Conservation (phyloP, 192 early-diverging fungal genomes). For the Phlyctochytrium bullatum region DNA sequence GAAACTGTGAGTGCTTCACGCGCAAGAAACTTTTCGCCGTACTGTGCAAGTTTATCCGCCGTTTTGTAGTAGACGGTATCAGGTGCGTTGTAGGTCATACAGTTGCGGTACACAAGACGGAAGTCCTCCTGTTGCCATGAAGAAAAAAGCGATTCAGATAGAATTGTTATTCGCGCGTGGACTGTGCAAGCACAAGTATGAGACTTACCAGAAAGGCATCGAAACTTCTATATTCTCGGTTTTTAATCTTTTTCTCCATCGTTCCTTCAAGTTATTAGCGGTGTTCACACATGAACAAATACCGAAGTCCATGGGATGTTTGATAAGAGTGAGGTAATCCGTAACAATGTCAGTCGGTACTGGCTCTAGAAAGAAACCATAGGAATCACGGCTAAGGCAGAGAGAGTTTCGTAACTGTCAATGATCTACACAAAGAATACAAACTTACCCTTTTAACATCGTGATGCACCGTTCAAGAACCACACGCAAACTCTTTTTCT, state of each 20-base stretch:
- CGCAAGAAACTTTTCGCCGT: slow-evolving; percentile 70
- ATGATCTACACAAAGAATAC: neutral
- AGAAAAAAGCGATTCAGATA: slow-evolving; percentile 4
- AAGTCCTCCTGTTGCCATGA: slow-evolving; percentile 63
- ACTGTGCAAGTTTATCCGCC: slow-evolving; percentile 74
- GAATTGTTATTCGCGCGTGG: too few species aligned
- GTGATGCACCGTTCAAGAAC: neutral
- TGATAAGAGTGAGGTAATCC: slow-evolving; percentile 80
- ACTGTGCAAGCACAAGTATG: too few species aligned
- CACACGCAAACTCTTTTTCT: neutral
- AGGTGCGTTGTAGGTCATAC: slow-evolving; percentile 78
- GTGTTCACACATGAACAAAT: neutral
- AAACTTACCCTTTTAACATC: neutral
- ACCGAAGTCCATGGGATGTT: slow-evolving; percentile 86
- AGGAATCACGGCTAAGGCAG: slow-evolving; percentile 65
- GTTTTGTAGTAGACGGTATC: slow-evolving; percentile 77
- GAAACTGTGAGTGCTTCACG: slow-evolving; percentile 50
- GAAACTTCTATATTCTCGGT: slow-evolving; percentile 59
- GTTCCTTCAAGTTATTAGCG: slow-evolving; percentile 42
- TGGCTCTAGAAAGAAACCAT: slow-evolving; percentile 84
- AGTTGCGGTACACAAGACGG: slow-evolving; percentile 72
- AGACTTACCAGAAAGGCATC: slow-evolving; percentile 64
- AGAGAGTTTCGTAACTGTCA: neutral
- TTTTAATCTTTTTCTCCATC: slow-evolving; percentile 73
- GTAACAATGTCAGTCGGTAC: slow-evolving; percentile 73